Evolutionary conservation across 306 rosid species (phyloP), one percentile per base, ranked within the genome.

Genomic region (Ceratonia siliqua): DNA sequence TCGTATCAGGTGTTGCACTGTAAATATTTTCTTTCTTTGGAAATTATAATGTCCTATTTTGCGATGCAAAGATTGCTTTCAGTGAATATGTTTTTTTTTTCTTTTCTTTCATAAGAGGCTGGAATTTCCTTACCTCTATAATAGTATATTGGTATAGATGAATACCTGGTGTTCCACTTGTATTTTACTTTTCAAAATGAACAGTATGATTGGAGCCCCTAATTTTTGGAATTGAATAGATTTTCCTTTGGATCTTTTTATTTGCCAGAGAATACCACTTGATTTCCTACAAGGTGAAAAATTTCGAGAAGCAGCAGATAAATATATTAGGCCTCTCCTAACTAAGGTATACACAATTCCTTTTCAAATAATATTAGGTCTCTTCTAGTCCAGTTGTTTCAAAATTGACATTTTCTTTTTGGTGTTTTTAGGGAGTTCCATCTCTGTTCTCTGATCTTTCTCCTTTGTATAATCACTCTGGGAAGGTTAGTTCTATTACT

Each of bases 371-470:
- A 45, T 52, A 38, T 58, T 70, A n/a, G n/a, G n/a, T n/a, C n/a
- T n/a, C n/a, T 63, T 74, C 48, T 73, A 2, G 36, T 76, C 74
- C 62, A 33, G 41, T 81, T 13, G 46, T 79, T 57, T 64, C 64
- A 49, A 70, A 70, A 73, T 62, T 73, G 67, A 74, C 36, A 62
- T 82, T 56, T 39, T 71, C 15, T 33, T 66, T 78, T 35, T 81
- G 74, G 62, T 86, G 45, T 68, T 78, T 89, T 49, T 84, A 94
- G 98, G 98, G 98, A 77, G 98, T 94, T 74, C 97, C 98, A 53
- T 94, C 97, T 24, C 83, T 94, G 68, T 91, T 94, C 88, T 87
- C 98, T 3, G 98, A 94, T 83, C 93, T 91, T 54, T 94, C 98
- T 74, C 89, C 98, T 18, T 74, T 94, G 79, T 91, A 94, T 66